A percentile compares a stretch with the other conserved stretches of the same genome.
These are phyloP conservation scores for Phenoliferia sp. DNA, from an alignment of 1,284 basidiomycete species.

Conservation along the genomic window DNA sequence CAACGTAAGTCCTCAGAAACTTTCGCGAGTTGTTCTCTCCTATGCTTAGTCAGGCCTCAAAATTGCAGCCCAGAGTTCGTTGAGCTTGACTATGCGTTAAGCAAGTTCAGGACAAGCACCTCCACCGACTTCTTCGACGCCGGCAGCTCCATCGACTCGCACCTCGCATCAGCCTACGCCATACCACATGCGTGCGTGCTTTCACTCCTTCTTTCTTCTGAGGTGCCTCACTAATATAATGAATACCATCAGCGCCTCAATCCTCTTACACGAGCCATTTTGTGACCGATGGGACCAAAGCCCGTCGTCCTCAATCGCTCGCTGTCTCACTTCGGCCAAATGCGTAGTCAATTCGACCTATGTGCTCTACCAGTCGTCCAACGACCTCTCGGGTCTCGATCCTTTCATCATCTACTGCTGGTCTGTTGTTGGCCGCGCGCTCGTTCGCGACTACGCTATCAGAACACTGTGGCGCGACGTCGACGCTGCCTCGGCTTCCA, in stretches of 20 bases:
- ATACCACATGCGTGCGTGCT: conserved; percentile 27
- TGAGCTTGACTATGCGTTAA: conserved; percentile 24
- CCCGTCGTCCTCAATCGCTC: conserved; percentile 16
- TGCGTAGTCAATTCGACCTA: conserved; percentile 28
- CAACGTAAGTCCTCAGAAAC: not conserved
- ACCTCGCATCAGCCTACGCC: conserved; percentile 22
- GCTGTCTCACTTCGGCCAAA: conserved; percentile 21
- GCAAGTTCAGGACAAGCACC: conserved; percentile 21
- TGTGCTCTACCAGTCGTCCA: conserved; percentile 18
- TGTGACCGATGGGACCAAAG: conserved; percentile 18
- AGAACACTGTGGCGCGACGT: conserved; percentile 15
- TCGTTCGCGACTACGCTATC: conserved; percentile 28
- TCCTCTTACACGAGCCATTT: conserved; percentile 29
- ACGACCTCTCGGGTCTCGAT: conserved; percentile 25
- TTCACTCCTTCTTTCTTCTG: not conserved
- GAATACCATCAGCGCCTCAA: conserved; percentile 18
- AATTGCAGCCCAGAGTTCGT: conserved; percentile 15
- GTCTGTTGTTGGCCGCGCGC: conserved; percentile 24
- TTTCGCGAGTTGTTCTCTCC: no score
- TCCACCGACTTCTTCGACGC: conserved; percentile 19
- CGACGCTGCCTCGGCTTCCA: conserved; percentile 10
- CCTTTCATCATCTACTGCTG: conserved; percentile 22
- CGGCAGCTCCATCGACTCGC: conserved; percentile 19
- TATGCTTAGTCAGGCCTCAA: not conserved
- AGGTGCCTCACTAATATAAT: not conserved